Evolutionary conservation across 2,329 filamentous ascomycete genomes (phyloP).

Genomic region (Colletotrichum plurivorum): DNA sequence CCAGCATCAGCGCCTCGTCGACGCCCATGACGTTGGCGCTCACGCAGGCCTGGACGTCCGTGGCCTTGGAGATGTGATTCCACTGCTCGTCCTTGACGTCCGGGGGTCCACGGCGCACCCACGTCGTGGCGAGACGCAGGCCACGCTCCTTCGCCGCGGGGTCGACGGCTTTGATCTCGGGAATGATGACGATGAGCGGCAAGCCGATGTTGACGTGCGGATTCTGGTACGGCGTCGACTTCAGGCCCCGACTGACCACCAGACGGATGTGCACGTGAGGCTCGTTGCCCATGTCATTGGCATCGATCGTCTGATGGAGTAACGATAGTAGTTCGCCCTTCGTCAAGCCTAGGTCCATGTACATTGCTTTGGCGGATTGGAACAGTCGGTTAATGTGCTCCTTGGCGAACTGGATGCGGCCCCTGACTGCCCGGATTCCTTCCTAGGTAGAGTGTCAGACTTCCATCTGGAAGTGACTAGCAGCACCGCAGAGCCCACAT

Average conservation of each 20-base stretch:
- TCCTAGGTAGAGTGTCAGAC: constrained; percentile 39
- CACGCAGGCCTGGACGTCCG: constrained; percentile 49
- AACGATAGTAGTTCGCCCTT: constrained; percentile 45
- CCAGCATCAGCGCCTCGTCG: constrained; percentile 49
- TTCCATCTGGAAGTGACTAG: too few species aligned
- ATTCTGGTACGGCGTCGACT: constrained; percentile 47
- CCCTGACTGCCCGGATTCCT: constrained; percentile 45
- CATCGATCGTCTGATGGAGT: constrained; percentile 46
- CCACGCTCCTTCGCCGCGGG: constrained; percentile 43
- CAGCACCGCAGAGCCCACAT: not conserved
- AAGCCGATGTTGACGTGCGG: constrained; percentile 47
- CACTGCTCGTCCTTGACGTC: constrained; percentile 51
- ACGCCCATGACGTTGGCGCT: constrained; percentile 48
- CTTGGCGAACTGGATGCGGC: constrained; percentile 46
- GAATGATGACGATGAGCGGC: constrained; percentile 49
- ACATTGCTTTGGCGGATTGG: constrained; percentile 49
- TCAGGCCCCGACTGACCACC: constrained; percentile 47
- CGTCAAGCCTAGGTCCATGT: constrained; percentile 47
- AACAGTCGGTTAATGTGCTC: constrained; percentile 48
- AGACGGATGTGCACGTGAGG: constrained; percentile 48
- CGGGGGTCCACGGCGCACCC: constrained; percentile 48
- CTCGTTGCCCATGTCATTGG: constrained; percentile 46
- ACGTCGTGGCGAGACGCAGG: constrained; percentile 46
- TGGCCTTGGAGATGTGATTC: constrained; percentile 51
- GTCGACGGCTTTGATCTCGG: constrained; percentile 47